These are phyloP conservation scores for Chlamydomonas schloesseri DNA, from an alignment of 139 green algal genomes.

Conservation along the genomic window DNA sequence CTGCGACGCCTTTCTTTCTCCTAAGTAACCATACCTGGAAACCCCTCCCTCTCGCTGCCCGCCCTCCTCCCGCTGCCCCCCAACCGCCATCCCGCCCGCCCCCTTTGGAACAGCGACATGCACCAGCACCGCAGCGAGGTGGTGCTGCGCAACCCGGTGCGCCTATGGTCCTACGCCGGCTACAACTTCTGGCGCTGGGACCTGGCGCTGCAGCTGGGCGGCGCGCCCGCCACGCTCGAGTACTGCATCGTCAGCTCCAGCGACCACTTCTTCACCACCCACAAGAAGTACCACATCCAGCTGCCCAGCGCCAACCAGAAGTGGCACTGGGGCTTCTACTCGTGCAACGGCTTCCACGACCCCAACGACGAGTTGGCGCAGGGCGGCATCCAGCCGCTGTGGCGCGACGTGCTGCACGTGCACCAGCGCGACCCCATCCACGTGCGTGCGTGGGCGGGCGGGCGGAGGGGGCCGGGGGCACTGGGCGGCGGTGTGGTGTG, in stretches of 20 bases:
- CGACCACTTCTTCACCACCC: slow-evolving; percentile 35
- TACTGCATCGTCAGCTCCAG: not conserved
- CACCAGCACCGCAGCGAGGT: not conserved
- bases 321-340: slow-evolving; percentile 62
- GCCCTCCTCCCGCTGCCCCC: not conserved
- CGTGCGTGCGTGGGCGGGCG: not conserved
- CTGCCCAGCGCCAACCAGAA: slow-evolving; percentile 43
- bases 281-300: slow-evolving; percentile 36
- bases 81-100: too few species aligned
- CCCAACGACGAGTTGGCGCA: not conserved
- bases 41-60: too few species aligned
- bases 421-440: slow-evolving; percentile 33
- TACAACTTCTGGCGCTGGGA: slow-evolving; percentile 52
- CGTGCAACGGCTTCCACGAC: slow-evolving; percentile 61
- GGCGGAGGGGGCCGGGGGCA: not conserved
- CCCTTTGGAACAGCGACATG: not conserved
- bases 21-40: too few species aligned
- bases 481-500: not conserved
- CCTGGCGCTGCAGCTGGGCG: slow-evolving; percentile 5
- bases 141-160: not conserved
- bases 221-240: not conserved
- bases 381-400: slow-evolving; percentile 52
- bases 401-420: slow-evolving; percentile 44
- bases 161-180: slow-evolving; percentile 32
- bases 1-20: too few species aligned